Conservation (phyloP, 305 asterid species). For the Ajuga reptans region DNA sequence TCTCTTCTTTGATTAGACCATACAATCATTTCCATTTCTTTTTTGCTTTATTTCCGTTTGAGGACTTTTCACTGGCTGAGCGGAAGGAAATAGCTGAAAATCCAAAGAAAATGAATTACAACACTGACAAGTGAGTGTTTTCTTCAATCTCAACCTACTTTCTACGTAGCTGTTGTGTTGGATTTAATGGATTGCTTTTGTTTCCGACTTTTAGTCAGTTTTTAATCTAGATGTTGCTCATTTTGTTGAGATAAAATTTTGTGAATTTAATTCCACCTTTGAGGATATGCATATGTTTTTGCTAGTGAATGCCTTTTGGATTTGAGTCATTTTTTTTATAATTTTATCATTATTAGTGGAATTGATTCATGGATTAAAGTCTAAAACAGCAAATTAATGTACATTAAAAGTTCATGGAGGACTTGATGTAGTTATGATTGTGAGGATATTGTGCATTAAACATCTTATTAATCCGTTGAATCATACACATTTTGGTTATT, state of each 20-base stretch:
- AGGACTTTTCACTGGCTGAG: constrained; percentile 6
- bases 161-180: background rate
- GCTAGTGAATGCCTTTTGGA: background rate
- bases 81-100: background rate
- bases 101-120: constrained; percentile 37
- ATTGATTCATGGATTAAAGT: constrained; percentile 17
- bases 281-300: constrained; percentile 5
- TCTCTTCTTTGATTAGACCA: background rate
- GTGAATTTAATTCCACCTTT: background rate
- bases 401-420: background rate
- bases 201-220: background rate
- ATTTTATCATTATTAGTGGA: background rate
- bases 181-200: constrained; percentile 16
- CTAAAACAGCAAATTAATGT: background rate
- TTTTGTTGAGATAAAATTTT: background rate
- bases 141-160: constrained; percentile 2
- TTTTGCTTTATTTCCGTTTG: background rate
- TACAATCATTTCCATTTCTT: background rate
- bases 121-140: constrained; percentile 42
- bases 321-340: background rate
- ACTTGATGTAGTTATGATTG: background rate
- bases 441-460: background rate
- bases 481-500: background rate
- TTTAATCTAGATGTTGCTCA: constrained; percentile 9
- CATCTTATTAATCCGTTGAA: background rate